phyloP scores from a whole-genome alignment of 768 basidiomycete genomes.

The Strobilomyces dryophilus region DNA sequence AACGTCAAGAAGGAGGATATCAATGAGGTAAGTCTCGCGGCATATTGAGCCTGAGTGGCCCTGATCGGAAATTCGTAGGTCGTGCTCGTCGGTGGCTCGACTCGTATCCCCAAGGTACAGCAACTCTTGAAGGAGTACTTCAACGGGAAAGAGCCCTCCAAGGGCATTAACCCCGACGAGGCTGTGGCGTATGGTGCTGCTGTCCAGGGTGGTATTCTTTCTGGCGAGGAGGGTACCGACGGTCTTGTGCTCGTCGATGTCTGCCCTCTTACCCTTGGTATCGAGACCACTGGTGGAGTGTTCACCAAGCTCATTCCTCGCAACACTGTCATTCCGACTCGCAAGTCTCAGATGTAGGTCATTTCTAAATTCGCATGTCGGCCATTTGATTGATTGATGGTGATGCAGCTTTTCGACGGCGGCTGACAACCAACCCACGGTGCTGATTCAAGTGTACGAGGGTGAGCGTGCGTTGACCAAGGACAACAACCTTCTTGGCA shows the following conservation, averaged over 20 bases:
- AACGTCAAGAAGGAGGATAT: constrained; percentile 97
- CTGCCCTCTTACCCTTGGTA: constrained; percentile 95
- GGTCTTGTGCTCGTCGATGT: constrained; percentile 96
- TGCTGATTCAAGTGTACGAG: constrained; percentile 96
- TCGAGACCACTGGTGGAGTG: constrained; percentile 97
- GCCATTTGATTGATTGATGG: not conserved
- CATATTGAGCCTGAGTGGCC: rapidly evolving
- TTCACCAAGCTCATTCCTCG: constrained; percentile 97
- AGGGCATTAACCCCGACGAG: constrained; percentile 99
- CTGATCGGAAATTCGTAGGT: constrained; percentile 37
- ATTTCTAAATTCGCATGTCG: not conserved
- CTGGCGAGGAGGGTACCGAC: constrained; percentile 86
- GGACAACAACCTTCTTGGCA: constrained; percentile 98
- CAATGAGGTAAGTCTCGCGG: constrained; percentile 58
- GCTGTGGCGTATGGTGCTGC: constrained; percentile 99
- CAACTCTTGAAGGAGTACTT: constrained; percentile 98
- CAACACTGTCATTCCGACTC: constrained; percentile 97
- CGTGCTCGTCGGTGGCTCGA: constrained; percentile 94
- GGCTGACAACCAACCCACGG: constrained; percentile 90
- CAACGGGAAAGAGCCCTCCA: constrained; percentile 93
- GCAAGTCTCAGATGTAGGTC: constrained; percentile 87
- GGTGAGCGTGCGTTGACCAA: constrained; percentile 96
- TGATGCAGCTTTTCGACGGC: constrained; percentile 64
- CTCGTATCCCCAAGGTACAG: constrained; percentile 99
- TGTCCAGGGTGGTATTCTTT: constrained; percentile 97